A percentile compares a stretch with the other conserved stretches of the same genome.
Conservation (phyloP, 2,329 filamentous ascomycete species). For the Ceratocystis alfenasii region DNA sequence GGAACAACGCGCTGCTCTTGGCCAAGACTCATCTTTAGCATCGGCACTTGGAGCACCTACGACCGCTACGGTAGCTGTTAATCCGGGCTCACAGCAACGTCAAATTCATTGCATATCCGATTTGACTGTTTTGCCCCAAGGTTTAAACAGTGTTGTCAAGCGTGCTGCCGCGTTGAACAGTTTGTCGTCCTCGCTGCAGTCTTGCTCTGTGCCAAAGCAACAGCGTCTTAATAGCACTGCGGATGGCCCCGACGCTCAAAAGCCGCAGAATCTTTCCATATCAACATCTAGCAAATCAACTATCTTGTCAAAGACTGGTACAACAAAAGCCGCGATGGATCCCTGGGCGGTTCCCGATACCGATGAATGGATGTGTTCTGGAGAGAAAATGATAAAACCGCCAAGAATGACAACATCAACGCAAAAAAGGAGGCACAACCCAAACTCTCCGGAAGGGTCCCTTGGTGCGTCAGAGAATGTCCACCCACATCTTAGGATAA, state of each 20-base stretch:
- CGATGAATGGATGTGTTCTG: neutral
- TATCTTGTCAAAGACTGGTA: neutral
- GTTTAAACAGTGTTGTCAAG: neutral
- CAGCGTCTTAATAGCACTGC: neutral
- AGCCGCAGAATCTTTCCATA: neutral
- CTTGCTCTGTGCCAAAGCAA: neutral
- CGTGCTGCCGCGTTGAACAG: neutral
- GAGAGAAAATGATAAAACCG: neutral
- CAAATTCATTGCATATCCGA: neutral
- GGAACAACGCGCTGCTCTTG: constrained; percentile 30
- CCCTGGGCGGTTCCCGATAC: neutral
- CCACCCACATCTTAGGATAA: neutral
- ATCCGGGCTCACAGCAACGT: neutral
- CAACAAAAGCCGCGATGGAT: neutral
- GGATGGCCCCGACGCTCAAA: neutral
- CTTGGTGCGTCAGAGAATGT: neutral
- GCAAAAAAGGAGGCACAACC: neutral
- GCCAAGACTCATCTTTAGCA: neutral
- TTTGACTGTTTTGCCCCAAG: neutral
- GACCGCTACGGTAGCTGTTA: neutral
- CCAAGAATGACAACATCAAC: neutral
- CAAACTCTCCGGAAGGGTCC: no score
- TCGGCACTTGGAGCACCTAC: neutral
- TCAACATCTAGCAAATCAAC: neutral
- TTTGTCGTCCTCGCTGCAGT: neutral